A percentile compares a stretch with the other conserved stretches of the same genome.
These are phyloP conservation scores for Orbilia oligospora DNA, from an alignment of 2,329 filamentous ascomycete genomes.

Conservation along the genomic window DNA sequence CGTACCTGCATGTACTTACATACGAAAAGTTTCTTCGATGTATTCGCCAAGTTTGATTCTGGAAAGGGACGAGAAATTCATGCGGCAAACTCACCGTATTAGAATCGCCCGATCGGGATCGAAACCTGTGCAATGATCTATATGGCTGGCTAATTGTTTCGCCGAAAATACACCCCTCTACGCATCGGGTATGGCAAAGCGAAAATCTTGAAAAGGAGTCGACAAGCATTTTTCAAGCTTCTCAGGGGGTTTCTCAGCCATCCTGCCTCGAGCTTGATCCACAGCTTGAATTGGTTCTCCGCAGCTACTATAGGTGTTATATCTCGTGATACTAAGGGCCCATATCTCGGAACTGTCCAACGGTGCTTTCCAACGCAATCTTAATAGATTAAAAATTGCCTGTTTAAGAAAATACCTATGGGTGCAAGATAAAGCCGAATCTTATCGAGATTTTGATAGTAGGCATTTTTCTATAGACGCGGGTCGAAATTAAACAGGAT, in stretches of 20 bases:
- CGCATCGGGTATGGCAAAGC: slow-evolving; percentile 13
- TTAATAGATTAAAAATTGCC: slow-evolving; percentile 47
- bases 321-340: slow-evolving; percentile 33
- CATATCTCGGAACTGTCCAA: slow-evolving; percentile 29
- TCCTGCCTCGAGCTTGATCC: slow-evolving; percentile 30
- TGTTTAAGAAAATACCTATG: slow-evolving; percentile 34
- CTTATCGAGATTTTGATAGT: slow-evolving; percentile 42
- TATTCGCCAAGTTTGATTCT: slow-evolving; percentile 19
- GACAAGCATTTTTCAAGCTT: slow-evolving; percentile 24
- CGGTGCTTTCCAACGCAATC: slow-evolving; percentile 37
- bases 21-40: slow-evolving; percentile 13
- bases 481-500: slow-evolving; percentile 54
- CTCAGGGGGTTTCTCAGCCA: slow-evolving; percentile 34
- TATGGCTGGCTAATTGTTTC: slow-evolving; percentile 8
- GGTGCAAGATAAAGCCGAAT: slow-evolving; percentile 17
- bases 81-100: slow-evolving; percentile 31
- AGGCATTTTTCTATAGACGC: slow-evolving; percentile 43
- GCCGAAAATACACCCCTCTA: slow-evolving; percentile 24
- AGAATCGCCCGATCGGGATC: slow-evolving; percentile 37
- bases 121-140: slow-evolving; percentile 13
- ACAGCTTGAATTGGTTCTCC: slow-evolving; percentile 32
- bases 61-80: slow-evolving; percentile 13
- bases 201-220: slow-evolving; percentile 45
- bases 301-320: slow-evolving; percentile 9
- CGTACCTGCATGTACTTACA: neutral